These are phyloP conservation scores for Talaromyces liani DNA, from an alignment of 495 filamentous ascomycete species.

Conservation along the genomic window DNA sequence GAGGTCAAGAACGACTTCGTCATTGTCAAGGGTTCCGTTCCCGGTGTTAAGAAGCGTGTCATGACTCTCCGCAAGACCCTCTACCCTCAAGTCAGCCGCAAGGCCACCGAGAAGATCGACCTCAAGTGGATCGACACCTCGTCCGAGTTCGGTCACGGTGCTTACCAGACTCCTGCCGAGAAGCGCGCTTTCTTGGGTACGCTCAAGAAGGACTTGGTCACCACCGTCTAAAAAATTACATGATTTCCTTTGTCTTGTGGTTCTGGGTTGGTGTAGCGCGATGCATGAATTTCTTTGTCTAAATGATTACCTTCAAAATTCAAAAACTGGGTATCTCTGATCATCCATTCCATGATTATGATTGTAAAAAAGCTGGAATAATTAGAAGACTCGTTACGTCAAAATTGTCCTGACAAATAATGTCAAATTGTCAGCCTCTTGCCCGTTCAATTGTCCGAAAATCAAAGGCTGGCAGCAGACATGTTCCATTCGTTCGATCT, in stretches of 20 bases:
- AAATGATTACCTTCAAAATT: constrained; percentile 6
- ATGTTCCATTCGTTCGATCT: too few species aligned
- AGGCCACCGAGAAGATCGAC: constrained; percentile 96
- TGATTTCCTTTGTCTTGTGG: constrained; percentile 39
- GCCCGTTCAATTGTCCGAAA: not conserved
- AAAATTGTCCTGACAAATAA: too few species aligned
- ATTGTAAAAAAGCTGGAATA: too few species aligned
- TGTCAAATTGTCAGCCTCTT: not conserved
- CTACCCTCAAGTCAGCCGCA: constrained; percentile 92
- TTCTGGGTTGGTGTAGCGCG: constrained; percentile 10
- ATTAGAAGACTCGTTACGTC: too few species aligned
- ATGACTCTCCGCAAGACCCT: constrained; percentile 99
- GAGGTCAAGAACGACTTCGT: constrained; percentile 99
- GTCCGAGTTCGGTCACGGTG: constrained; percentile 99
- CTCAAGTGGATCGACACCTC: constrained; percentile 99
- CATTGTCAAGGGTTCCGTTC: constrained; percentile 94
- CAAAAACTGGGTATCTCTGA: not conserved
- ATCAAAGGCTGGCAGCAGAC: not conserved
- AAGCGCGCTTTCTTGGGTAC: constrained; percentile 97
- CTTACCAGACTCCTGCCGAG: constrained; percentile 96
- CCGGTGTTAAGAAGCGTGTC: constrained; percentile 98
- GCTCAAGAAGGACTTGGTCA: constrained; percentile 94
- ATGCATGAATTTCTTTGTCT: constrained; percentile 9
- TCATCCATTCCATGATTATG: not conserved
- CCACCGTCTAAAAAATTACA: constrained; percentile 55